These are phyloP conservation scores for Botrytis hyacinthi DNA, from an alignment of 2,329 filamentous ascomycete genomes.

Conservation along the genomic window DNA sequence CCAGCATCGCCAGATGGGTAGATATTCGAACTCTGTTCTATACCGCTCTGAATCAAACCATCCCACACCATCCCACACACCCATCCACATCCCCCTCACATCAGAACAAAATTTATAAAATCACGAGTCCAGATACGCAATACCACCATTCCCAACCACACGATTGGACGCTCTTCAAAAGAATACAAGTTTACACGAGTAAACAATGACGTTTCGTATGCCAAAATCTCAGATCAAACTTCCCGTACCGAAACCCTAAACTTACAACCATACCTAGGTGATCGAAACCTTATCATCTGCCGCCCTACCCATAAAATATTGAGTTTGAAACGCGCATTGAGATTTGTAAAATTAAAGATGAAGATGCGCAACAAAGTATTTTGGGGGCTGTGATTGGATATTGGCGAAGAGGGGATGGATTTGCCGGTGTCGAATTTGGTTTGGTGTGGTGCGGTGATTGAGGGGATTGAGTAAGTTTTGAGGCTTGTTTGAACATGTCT, in stretches of 20 bases:
- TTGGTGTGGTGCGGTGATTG: not conserved
- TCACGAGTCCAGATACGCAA: not conserved
- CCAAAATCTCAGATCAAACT: not conserved
- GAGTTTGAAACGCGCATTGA: not conserved
- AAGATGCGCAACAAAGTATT: not conserved
- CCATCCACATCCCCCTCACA: not conserved
- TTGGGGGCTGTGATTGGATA: not conserved
- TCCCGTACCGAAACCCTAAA: not conserved
- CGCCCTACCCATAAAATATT: not conserved
- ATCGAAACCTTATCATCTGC: not conserved
- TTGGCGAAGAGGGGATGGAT: not conserved
- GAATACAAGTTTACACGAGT: not conserved
- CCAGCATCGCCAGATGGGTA: not conserved
- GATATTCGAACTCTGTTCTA: not conserved
- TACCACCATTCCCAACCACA: not conserved
- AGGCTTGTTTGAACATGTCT: not conserved
- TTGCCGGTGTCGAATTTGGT: not conserved
- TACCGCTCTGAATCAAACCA: not conserved
- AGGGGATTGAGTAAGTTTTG: not conserved
- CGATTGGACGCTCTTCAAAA: not conserved
- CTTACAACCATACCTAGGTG: not conserved
- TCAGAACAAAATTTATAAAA: not conserved
- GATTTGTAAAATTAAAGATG: not conserved
- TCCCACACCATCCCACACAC: not conserved
- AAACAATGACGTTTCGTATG: not conserved